Percentiles rank a stretch among this genome's conserved stretches.
Conservation (phyloP, 2,329 filamentous ascomycete species). For the Biscogniauxia sp. region DNA sequence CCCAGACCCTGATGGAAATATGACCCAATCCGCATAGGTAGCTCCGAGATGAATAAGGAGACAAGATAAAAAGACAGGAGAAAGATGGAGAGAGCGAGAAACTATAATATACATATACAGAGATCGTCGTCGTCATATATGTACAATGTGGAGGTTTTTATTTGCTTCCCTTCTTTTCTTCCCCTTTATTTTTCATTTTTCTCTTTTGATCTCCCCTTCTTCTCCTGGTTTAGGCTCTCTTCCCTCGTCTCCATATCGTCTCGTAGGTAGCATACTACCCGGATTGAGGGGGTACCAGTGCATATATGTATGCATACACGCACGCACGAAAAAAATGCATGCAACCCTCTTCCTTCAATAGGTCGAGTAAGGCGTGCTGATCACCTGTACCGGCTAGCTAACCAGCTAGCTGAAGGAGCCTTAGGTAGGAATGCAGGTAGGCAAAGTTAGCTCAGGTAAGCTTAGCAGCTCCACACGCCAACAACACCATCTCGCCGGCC, state of each 20-base stretch:
- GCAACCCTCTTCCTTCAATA: not conserved
- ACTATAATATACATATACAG: not conserved
- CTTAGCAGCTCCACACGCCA: conserved; percentile 68
- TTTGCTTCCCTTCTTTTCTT: not conserved
- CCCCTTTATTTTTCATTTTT: too few species aligned
- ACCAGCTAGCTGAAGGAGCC: not conserved
- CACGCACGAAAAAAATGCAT: not conserved
- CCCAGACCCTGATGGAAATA: too few species aligned
- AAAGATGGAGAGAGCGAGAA: not conserved
- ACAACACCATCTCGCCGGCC: conserved; percentile 84
- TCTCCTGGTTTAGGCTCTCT: too few species aligned
- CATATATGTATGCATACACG: not conserved
- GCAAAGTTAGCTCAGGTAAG: not conserved
- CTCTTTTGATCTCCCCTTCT: too few species aligned
- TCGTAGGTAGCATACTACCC: not conserved
- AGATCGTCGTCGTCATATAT: not conserved
- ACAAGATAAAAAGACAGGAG: not conserved
- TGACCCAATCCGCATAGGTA: too few species aligned
- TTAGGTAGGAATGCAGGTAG: not conserved
- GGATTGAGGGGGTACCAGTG: not conserved
- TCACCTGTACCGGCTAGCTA: not conserved
- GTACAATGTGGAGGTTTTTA: not conserved
- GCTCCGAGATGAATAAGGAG: not conserved
- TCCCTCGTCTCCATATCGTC: not conserved
- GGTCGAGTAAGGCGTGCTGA: not conserved